These are phyloP conservation scores for Ophiostoma tasmaniense DNA, from an alignment of 2,329 filamentous ascomycete species.

Conservation along the genomic window DNA sequence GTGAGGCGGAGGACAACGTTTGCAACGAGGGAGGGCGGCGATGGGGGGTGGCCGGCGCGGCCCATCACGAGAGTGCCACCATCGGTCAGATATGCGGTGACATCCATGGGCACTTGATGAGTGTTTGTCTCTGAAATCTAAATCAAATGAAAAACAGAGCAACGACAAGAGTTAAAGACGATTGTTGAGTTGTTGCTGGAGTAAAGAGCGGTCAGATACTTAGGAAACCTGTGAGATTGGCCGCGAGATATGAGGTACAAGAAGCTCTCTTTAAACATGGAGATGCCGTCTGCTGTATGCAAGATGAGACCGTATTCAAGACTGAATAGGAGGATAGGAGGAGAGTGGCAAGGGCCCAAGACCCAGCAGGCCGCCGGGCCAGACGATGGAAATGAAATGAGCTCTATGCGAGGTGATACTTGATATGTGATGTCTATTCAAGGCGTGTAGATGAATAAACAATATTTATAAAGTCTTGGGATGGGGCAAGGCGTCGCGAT, in stretches of 20 bases:
- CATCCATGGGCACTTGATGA: not conserved
- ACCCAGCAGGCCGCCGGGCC: not conserved
- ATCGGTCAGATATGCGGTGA: slow-evolving; percentile 3
- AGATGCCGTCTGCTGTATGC: not conserved
- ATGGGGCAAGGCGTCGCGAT: not conserved
- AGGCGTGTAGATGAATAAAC: not conserved
- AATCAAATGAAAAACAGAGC: not conserved
- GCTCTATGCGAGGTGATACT: not conserved
- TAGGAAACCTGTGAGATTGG: not conserved
- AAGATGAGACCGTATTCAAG: not conserved
- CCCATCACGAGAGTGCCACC: slow-evolving; percentile 15
- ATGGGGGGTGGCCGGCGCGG: slow-evolving; percentile 10
- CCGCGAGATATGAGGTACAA: not conserved
- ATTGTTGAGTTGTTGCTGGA: not conserved
- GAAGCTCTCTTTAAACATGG: not conserved
- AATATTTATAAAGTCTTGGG: not conserved
- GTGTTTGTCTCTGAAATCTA: not conserved
- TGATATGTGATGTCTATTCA: not conserved
- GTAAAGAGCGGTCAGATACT: not conserved
- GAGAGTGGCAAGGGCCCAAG: not conserved
- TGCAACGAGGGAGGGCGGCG: slow-evolving; percentile 25
- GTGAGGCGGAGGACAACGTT: slow-evolving; percentile 44
- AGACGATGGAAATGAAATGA: not conserved
- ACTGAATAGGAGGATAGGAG: not conserved
- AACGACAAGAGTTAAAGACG: not conserved